Percentiles rank a stretch among this genome's conserved stretches.
Evolutionary conservation across 176 grass and related monocot genomes (phyloP).

Genomic region (Neostapfia colusana): DNA sequence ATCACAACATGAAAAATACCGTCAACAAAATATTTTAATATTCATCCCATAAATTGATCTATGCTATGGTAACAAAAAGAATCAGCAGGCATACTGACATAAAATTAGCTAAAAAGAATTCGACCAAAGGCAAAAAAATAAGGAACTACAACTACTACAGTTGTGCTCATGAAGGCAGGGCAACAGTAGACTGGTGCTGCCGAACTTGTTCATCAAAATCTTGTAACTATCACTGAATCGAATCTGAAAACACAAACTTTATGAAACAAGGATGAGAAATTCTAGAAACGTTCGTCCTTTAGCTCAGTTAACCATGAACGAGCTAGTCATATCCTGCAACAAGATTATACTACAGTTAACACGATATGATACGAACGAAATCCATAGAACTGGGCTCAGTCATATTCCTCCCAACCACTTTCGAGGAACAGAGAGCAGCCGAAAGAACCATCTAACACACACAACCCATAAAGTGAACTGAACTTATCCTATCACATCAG

Average conservation of each 20-base stretch:
- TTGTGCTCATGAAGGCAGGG: background rate
- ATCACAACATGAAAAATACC: background rate
- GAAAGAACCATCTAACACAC: background rate
- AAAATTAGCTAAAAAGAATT: constrained; percentile 2
- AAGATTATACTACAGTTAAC: background rate
- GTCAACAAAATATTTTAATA: background rate
- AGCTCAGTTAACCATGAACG: background rate
- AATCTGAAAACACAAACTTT: background rate
- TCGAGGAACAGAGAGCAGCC: constrained; percentile 2
- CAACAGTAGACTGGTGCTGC: background rate
- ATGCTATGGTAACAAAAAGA: background rate
- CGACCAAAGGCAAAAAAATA: constrained; percentile 6
- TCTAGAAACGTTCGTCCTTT: background rate
- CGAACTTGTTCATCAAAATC: background rate
- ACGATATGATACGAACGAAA: background rate
- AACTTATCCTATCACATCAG: background rate
- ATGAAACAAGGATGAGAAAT: background rate
- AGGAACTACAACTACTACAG: background rate
- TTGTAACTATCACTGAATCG: background rate
- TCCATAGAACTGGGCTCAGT: background rate
- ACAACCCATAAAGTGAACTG: background rate
- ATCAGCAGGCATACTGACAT: background rate
- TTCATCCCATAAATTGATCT: background rate
- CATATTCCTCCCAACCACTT: background rate
- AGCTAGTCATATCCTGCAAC: background rate